Conservation (phyloP, 2,329 filamentous ascomycete genomes). For the Talaromyces sp. region DNA sequence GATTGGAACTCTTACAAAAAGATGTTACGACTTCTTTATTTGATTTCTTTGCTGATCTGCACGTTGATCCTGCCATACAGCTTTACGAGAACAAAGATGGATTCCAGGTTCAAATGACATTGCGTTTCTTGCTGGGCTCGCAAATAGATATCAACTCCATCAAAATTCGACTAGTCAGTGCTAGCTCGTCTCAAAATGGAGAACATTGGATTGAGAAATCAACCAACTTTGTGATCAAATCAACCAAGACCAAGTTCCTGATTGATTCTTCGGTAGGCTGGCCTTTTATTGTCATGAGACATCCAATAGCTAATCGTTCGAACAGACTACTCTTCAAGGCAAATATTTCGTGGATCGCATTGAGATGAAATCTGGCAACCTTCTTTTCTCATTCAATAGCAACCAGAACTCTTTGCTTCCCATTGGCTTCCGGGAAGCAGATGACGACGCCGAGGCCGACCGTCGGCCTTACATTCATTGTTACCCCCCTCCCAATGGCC, state of each 20-base stretch:
- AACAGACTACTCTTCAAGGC: conserved; percentile 57
- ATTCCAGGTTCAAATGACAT: conserved; percentile 68
- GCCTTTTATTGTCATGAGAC: neutral
- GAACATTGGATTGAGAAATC: conserved; percentile 68
- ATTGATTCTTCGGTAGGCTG: conserved; percentile 51
- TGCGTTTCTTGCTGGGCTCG: conserved; percentile 74
- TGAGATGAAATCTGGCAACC: conserved; percentile 54
- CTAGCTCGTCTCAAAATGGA: conserved; percentile 51
- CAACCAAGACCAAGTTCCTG: conserved; percentile 57
- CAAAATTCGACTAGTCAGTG: conserved; percentile 64
- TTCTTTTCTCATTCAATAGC: conserved; percentile 40
- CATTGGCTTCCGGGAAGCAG: conserved; percentile 38
- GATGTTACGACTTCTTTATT: conserved; percentile 70
- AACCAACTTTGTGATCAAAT: conserved; percentile 52
- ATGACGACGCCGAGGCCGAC: conserved; percentile 45
- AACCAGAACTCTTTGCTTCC: conserved; percentile 34
- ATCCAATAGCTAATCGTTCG: conserved; percentile 3
- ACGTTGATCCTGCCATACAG: conserved; percentile 67
- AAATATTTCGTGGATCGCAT: conserved; percentile 76
- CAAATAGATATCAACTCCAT: conserved; percentile 67
- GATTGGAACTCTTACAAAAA: conserved; percentile 55
- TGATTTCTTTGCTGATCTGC: conserved; percentile 72
- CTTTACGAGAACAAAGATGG: conserved; percentile 75
- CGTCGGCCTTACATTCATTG: conserved; percentile 67
- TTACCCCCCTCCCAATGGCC: conserved; percentile 69